phyloP scores from a whole-genome alignment of 2,329 filamentous ascomycete genomes.

The Chaetomium globosum region DNA sequence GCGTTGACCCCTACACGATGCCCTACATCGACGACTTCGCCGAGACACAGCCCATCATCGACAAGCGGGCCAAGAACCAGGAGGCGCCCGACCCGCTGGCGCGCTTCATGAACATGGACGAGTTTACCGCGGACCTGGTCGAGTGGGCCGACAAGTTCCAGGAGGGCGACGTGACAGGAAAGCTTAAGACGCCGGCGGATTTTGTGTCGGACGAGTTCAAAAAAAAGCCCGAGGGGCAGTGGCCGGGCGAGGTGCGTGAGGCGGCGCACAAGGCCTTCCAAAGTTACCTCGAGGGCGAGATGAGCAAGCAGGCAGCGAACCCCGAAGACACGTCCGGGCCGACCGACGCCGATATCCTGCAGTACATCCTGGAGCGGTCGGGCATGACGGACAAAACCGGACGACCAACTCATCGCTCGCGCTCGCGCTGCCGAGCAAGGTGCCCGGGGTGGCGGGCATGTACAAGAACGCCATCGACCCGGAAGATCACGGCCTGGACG shows the following conservation, averaged over 20 bases:
- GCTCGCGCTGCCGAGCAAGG: conserved; percentile 54
- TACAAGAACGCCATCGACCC: conserved; percentile 55
- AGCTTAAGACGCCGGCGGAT: conserved; percentile 47
- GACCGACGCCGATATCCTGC: conserved; percentile 40
- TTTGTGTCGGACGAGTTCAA: conserved; percentile 39
- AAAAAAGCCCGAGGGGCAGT: conserved; percentile 36
- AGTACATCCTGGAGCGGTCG: conserved; percentile 44
- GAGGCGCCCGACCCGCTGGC: conserved; percentile 59
- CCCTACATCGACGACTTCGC: conserved; percentile 83
- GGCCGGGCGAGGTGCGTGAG: conserved; percentile 36
- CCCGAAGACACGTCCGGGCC: conserved; percentile 37
- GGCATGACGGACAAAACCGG: conserved; percentile 42
- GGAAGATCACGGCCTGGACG: conserved; percentile 55
- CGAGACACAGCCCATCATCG: conserved; percentile 73
- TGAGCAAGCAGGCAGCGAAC: conserved; percentile 35
- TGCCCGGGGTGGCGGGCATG: conserved; percentile 56
- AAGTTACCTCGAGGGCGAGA: conserved; percentile 33
- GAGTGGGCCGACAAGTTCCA: conserved; percentile 46
- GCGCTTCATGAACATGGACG: conserved; percentile 62
- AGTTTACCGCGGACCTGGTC: conserved; percentile 63
- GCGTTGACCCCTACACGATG: conserved; percentile 71
- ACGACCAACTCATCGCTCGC: conserved; percentile 51
- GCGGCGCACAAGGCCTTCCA: conserved; percentile 38
- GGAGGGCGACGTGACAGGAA: conserved; percentile 38
- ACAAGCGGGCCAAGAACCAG: conserved; percentile 62